phyloP scores from a whole-genome alignment of 192 early-diverging fungal genomes.

The Linnemannia schmuckeri region DNA sequence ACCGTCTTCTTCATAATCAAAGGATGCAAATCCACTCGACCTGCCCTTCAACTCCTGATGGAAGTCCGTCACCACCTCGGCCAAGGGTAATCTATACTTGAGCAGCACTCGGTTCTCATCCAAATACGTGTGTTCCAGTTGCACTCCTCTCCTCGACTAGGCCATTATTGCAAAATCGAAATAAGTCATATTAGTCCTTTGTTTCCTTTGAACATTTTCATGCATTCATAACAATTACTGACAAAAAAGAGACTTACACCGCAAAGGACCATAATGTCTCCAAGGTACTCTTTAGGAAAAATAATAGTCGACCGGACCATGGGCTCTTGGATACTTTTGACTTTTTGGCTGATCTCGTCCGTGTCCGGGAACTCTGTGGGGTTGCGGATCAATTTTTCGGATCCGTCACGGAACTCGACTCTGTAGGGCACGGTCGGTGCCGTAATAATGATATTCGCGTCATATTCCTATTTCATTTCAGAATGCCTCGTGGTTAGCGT shows the following conservation, averaged over 20 bases:
- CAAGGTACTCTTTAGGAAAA: conserved; percentile 86
- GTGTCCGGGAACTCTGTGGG: conserved; percentile 93
- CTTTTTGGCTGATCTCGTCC: conserved; percentile 72
- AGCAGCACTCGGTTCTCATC: conserved; percentile 88
- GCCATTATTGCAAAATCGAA: not conserved
- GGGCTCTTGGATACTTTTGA: conserved; percentile 85
- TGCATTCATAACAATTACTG: not conserved
- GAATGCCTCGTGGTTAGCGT: not conserved
- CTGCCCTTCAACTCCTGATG: conserved; percentile 94
- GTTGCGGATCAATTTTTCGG: conserved; percentile 74
- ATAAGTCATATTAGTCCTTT: not conserved
- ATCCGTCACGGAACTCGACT: conserved; percentile 67
- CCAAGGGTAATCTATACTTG: conserved; percentile 89
- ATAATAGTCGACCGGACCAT: conserved; percentile 94
- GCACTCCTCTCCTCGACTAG: conserved; percentile 85
- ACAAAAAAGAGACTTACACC: conserved; percentile 58
- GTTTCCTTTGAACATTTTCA: not conserved
- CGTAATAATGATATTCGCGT: conserved; percentile 91
- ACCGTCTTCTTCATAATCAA: conserved; percentile 97
- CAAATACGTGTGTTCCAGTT: conserved; percentile 89
- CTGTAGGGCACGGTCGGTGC: conserved; percentile 93
- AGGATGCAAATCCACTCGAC: conserved; percentile 91
- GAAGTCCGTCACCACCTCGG: conserved; percentile 96
- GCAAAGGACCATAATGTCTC: conserved; percentile 81
- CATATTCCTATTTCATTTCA: conserved; percentile 79